Base-by-base conservation (phyloP, 345 rosid species). In the Cochlearia excelsa region DNA sequence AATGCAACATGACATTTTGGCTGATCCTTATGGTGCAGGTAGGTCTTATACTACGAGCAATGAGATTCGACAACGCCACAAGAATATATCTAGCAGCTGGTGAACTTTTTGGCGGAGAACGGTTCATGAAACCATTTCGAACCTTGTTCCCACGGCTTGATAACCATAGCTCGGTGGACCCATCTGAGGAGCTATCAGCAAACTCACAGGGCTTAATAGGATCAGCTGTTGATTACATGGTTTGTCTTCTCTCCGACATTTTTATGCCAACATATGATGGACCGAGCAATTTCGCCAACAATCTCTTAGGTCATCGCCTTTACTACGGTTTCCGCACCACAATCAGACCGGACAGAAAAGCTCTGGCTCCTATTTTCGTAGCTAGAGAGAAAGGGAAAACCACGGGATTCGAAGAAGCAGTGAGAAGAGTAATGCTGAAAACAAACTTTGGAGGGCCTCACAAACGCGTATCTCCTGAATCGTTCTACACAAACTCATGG, bases 141-240 rank as follows among this genome's bases (percentile, higher is more conserved):
- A 63, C 75, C 26, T 67, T 90, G 41, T 93, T 93, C 69, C 95
- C 99, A 70, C 85, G 65, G 69, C 95, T 93, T 9, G 92, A 87
- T 67, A 93, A 89, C 78, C 97, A 93, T 69, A 93, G 92, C 77
- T 82, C 95, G 6, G 92, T 94, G 37, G 92, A 82, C 51, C 56
- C 85, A 9, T 71, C 82, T 0, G 99, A 84, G 74, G 99, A 94
- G 61, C 79, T 85, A 9, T 72, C 74, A 51, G 63, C 80, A 29
- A 84, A 81, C 59, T 71, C 78, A 35, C 81, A 45, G 31, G 99
- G 99, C 11, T 76, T 94, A 66, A 45, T 87, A 69, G 99, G 99
- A 38, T 94, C 99, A 52, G 99, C 97, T 56, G 99, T 94, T 58
- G 99, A 94, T 87, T 94, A 94, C 81, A 90, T 94, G 96, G 97